These are phyloP conservation scores for Debaryomyces subglobosus DNA, from an alignment of 1,139 yeast species.

Conservation along the genomic window DNA sequence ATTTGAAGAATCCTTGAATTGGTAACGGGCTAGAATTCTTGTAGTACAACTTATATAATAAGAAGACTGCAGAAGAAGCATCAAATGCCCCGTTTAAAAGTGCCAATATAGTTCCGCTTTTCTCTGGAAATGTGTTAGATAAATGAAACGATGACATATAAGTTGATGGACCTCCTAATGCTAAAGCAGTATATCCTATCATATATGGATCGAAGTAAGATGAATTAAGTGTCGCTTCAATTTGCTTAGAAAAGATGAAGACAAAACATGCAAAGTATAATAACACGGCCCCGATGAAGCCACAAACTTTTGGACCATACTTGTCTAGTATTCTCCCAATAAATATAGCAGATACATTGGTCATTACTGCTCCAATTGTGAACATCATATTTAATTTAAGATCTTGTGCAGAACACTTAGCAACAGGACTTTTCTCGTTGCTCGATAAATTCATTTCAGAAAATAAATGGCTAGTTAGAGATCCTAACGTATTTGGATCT, in stretches of 20 bases:
- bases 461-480: conserved; percentile 14
- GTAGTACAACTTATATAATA: conserved; percentile 39
- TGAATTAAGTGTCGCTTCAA: conserved; percentile 16
- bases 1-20: conserved; percentile 35
- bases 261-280: conserved; percentile 40
- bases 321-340: conserved; percentile 46
- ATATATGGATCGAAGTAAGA: conserved; percentile 42
- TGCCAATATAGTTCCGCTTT: conserved; percentile 46
- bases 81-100: conserved; percentile 51
- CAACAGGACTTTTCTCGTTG: conserved; percentile 17
- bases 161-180: conserved; percentile 52
- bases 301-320: conserved; percentile 48
- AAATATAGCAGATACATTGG: conserved; percentile 46
- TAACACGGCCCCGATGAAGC: conserved; percentile 43
- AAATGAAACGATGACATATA: conserved; percentile 49
- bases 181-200: conserved; percentile 43
- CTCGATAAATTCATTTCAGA: conserved; percentile 13
- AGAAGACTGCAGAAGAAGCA: conserved; percentile 50
- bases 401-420: conserved; percentile 46
- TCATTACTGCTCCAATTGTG: conserved; percentile 48
- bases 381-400: conserved; percentile 50
- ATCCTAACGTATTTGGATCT: conserved; percentile 7
- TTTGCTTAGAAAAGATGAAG: conserved; percentile 35
- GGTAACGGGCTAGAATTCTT: conserved; percentile 28
- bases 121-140: conserved; percentile 46